A percentile compares a stretch with the other conserved stretches of the same genome.
Conservation (phyloP, 2,329 filamentous ascomycete genomes). For the Pseudogymnoascus sp. region DNA sequence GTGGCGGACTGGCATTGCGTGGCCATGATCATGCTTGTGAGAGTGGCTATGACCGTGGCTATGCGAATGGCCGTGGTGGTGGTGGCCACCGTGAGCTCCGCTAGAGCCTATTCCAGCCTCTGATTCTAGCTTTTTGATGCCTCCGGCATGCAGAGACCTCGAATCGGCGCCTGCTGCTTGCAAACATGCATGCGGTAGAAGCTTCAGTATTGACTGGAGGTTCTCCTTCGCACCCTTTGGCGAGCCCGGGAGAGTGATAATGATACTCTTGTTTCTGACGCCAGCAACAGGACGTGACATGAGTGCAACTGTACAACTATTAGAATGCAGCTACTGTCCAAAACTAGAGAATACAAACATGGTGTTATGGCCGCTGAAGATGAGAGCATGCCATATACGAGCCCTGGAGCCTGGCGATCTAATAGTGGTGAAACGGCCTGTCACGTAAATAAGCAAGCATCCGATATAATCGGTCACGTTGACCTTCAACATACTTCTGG, state of each 20-base stretch:
- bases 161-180: slow-evolving; percentile 82
- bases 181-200: slow-evolving; percentile 89
- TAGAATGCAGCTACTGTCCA: not conserved
- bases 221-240: slow-evolving; percentile 95
- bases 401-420: slow-evolving; percentile 76
- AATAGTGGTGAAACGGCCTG: slow-evolving; percentile 68
- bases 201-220: slow-evolving; percentile 75
- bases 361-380: slow-evolving; percentile 79
- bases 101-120: slow-evolving; percentile 58
- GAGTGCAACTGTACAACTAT: slow-evolving; percentile 63
- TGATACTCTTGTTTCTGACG: slow-evolving; percentile 69
- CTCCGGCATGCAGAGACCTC: slow-evolving; percentile 67
- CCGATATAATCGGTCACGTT: not conserved
- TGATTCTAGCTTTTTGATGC: slow-evolving; percentile 72
- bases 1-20: slow-evolving; percentile 59
- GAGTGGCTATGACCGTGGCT: slow-evolving; percentile 47
- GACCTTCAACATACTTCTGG: slow-evolving; percentile 58
- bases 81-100: slow-evolving; percentile 15
- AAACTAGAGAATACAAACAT: slow-evolving; percentile 48
- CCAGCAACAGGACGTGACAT: slow-evolving; percentile 94
- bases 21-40: slow-evolving; percentile 59
- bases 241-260: slow-evolving; percentile 86
- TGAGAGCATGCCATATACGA: slow-evolving; percentile 92
- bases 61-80: slow-evolving; percentile 39
- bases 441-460: not conserved